Evolutionary conservation across 2,329 filamentous ascomycete genomes (phyloP).

Genomic region (Aspergillus pseudotamarii): DNA sequence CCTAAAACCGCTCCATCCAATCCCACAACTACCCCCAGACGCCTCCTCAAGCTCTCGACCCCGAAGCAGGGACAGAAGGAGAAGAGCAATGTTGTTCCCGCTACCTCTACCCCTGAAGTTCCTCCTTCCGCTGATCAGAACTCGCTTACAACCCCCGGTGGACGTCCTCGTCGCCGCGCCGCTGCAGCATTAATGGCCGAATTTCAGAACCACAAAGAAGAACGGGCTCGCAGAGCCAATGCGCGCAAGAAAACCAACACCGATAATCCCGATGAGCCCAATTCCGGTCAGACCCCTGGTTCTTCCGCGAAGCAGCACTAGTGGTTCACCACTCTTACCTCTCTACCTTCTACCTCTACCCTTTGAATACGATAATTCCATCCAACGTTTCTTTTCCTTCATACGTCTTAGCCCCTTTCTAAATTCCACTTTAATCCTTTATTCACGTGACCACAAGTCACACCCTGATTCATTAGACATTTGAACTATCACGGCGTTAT

Average conservation of each 20-base stretch:
- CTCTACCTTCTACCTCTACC: background rate
- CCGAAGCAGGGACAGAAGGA: background rate
- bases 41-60: conserved; percentile 3
- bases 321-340: background rate
- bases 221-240: conserved; percentile 21
- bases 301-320: background rate
- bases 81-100: background rate
- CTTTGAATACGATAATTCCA: background rate
- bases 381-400: background rate
- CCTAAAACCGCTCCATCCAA: background rate
- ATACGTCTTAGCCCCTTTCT: background rate
- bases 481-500: conserved; percentile 6
- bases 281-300: background rate
- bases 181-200: conserved; percentile 24
- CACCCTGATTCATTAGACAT: background rate
- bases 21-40: background rate
- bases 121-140: conserved; percentile 3
- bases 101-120: conserved; percentile 2
- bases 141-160: conserved; percentile 15
- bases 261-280: conserved; percentile 4
- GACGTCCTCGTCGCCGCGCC: conserved; percentile 27
- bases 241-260: conserved; percentile 17
- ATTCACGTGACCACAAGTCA: conserved; percentile 1
- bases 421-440: background rate
- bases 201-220: conserved; percentile 23